Evolutionary conservation across 2,329 filamentous ascomycete genomes (phyloP).

Genomic region (Fonsecaea pedrosoi): DNA sequence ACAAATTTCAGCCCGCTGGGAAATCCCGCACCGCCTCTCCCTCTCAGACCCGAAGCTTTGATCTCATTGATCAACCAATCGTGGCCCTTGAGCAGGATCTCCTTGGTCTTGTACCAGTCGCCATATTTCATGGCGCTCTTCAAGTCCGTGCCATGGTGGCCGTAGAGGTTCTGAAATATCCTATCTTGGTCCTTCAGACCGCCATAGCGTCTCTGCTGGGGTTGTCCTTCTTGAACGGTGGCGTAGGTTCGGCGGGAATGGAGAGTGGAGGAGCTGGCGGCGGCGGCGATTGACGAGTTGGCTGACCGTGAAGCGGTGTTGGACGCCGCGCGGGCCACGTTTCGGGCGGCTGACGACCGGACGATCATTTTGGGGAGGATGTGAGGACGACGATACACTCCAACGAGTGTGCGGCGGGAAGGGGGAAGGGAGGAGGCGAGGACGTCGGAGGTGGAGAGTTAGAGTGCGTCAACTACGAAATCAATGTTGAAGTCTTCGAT

Average conservation of each 20-base stretch:
- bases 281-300: slow-evolving; percentile 38
- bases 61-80: slow-evolving; percentile 98
- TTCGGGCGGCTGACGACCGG: slow-evolving; percentile 41
- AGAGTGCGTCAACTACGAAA: slow-evolving; percentile 3
- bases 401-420: slow-evolving; percentile 10
- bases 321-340: slow-evolving; percentile 42
- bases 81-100: slow-evolving; percentile 94
- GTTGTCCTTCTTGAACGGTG: slow-evolving; percentile 76
- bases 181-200: slow-evolving; percentile 94
- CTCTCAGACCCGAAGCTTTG: slow-evolving; percentile 93
- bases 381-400: slow-evolving; percentile 11
- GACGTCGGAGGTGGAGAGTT: slow-evolving; percentile 1
- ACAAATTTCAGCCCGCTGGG: slow-evolving; percentile 99
- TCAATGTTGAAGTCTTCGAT: slow-evolving; percentile 28
- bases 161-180: slow-evolving; percentile 99
- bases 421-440: background rate
- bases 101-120: slow-evolving; percentile 99
- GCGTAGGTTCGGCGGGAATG: slow-evolving; percentile 73
- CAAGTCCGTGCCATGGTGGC: slow-evolving; percentile 86
- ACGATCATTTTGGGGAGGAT: slow-evolving; percentile 37
- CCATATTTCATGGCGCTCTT: slow-evolving; percentile 97
- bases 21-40: slow-evolving; percentile 96
- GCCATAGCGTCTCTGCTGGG: slow-evolving; percentile 74
- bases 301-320: slow-evolving; percentile 56
- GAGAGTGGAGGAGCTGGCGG: slow-evolving; percentile 41